Base-by-base conservation (phyloP, 2,329 filamentous ascomycete species). In the Colletotrichum caudatum region DNA sequence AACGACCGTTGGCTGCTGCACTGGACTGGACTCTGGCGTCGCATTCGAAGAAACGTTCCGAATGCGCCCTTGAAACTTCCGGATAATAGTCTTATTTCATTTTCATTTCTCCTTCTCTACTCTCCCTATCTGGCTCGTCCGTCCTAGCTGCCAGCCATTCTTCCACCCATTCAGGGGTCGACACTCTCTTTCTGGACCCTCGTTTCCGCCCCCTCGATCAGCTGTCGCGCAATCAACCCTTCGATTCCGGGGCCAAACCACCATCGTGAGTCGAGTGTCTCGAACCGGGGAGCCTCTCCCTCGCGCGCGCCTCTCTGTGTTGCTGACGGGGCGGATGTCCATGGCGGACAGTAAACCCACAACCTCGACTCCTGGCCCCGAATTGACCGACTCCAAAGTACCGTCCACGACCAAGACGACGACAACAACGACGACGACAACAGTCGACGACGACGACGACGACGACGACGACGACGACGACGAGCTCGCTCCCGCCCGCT, bases 21-120 rank as follows among this genome's bases (percentile, higher is more conserved):
- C 53, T 56, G 33, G 53, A 56, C 53, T 37, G 53, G 53, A 56
- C 20, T 56, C 53, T 56, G 12, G 20, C n/a, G 53, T 37, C 33
- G 53, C 53, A 56, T 56, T 37, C 20, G 20, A 56, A 23, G 4
- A 37, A 56, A 35, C 18, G 18, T 23, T 53, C 23, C 23, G 50
- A 53, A 53, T 53, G 50, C 50, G 50, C 50, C 50, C 50, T 33
- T 33, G 14, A n/a, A 18, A 3, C 7, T 18, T 14, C 26, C 9
- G 23, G 29, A 29, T 51, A 51, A 29, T 51, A 51, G 50, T 9
- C 7, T 53, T 6, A 3, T 5, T 20, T 8, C 35, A 37, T 29
- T 18, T 33, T 26, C 14, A 16, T 6, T n/a, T 46, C 29, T n/a
- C 14, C 5, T 48, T 48, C 46, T 48, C n/a, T n/a, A 48, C 46